Base-by-base conservation (phyloP, 192 early-diverging fungal species). In the Coemansia sp. region DNA sequence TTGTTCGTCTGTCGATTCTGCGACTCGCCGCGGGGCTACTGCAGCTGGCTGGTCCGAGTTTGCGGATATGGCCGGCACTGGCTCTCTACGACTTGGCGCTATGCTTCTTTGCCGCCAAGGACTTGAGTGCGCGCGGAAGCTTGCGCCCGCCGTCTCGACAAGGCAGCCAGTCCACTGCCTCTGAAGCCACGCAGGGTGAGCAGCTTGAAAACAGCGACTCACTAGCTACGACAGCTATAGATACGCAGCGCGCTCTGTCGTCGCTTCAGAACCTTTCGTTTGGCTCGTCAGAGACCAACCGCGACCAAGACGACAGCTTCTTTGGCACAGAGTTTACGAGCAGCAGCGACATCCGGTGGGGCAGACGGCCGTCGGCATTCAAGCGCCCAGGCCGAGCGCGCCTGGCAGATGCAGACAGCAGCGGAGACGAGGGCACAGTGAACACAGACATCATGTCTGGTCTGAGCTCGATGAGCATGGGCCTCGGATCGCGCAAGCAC, bases 301-400 rank as follows among this genome's bases (percentile, higher is more conserved):
- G 59, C 42, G 79, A 81, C 49, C 79, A 81, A 31, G 67, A 81
- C 47, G 79, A 81, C 60, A 56, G 42, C 19, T 19, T 69, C 22
- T 32, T 59, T 24, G 70, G 60, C 1, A 36, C 74, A 3, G 60
- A 37, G 1, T 72, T 74, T 58, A 32, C 41, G 17, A 43, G 54
- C 41, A 54, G 62, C 12, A 32, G 32, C 5, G 49, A 36, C 40
- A 58, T 41, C 10, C 53, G 38, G 40, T 60, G 38, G 41, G 20
- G 38, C 15, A 56, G 42, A 4, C 62, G 35, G 38, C 64, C 47
- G 37, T 31, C 36, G 35, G 27, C 29, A 25, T 35, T 8, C 25
- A 47, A 42, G 45, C 25, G 35, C 12, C 56, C 31, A 14, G 39
- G n/a, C 14, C 41, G 12, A 14, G 60, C 36, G 59, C 56, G 35